phyloP scores from a whole-genome alignment of 2,329 filamentous ascomycete genomes.

The Aaosphaeria pasadenensis region DNA sequence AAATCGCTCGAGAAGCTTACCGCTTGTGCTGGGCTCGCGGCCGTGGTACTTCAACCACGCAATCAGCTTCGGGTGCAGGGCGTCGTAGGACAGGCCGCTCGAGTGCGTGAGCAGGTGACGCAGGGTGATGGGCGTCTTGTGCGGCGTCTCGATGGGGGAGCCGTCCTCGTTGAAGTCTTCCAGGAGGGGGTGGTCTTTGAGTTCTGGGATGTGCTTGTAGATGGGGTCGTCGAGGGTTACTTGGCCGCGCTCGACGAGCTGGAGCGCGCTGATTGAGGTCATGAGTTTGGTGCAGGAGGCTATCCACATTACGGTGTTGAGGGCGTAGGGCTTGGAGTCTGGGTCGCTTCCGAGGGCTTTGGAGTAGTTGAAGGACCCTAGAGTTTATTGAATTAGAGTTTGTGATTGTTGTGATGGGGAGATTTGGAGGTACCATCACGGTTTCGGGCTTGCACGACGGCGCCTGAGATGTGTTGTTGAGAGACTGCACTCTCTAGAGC shows the following conservation, averaged over 20 bases:
- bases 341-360: constrained; percentile 35
- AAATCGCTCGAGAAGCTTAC: constrained; percentile 46
- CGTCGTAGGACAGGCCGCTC: constrained; percentile 47
- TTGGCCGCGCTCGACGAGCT: constrained; percentile 33
- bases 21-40: constrained; percentile 37
- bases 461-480: constrained; percentile 21
- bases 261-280: constrained; percentile 30
- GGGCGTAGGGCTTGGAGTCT: constrained; percentile 17
- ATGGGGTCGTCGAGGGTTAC: constrained; percentile 31
- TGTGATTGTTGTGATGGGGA: background rate
- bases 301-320: constrained; percentile 34
- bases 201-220: constrained; percentile 30
- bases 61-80: constrained; percentile 37
- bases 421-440: constrained; percentile 16
- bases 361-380: constrained; percentile 34
- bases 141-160: constrained; percentile 19
- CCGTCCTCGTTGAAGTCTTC: constrained; percentile 21
- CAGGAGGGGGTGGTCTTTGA: constrained; percentile 23
- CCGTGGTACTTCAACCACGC: constrained; percentile 37
- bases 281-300: constrained; percentile 41
- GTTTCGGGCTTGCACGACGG: constrained; percentile 19
- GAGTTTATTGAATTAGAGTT: background rate
- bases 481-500: constrained; percentile 17
- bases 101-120: constrained; percentile 50
- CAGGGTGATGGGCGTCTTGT: constrained; percentile 25